A percentile compares a stretch with the other conserved stretches of the same genome.
Conservation (phyloP, 2,329 filamentous ascomycete species). For the Curvularia sp. region DNA sequence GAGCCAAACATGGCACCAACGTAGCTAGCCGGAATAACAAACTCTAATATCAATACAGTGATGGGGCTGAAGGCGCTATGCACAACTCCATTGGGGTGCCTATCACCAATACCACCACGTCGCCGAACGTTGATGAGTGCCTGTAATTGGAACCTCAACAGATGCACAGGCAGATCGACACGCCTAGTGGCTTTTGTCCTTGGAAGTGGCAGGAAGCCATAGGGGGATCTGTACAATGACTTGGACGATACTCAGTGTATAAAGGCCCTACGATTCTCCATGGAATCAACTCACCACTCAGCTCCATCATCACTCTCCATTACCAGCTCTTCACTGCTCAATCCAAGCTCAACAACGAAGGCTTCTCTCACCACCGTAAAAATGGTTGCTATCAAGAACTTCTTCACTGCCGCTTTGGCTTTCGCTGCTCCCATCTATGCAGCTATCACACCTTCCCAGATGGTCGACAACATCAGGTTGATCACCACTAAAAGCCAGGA, state of each 20-base stretch:
- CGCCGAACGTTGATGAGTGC: not conserved
- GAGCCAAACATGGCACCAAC: not conserved
- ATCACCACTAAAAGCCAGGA: constrained; percentile 21
- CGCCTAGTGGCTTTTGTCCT: not conserved
- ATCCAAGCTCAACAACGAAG: not conserved
- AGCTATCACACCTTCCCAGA: constrained; percentile 11
- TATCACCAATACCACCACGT: not conserved
- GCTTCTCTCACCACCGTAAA: constrained; percentile 7
- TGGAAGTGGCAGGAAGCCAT: not conserved
- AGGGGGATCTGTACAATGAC: not conserved
- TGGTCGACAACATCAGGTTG: constrained; percentile 17
- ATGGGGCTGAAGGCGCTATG: not conserved
- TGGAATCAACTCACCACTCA: constrained; percentile 10
- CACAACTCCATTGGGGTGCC: not conserved
- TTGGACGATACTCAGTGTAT: constrained; percentile 5
- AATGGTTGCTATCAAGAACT: constrained; percentile 28
- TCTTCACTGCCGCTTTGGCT: constrained; percentile 23
- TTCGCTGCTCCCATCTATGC: constrained; percentile 21
- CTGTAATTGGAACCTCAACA: constrained; percentile 9
- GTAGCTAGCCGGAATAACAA: not conserved
- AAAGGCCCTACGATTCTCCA: constrained; percentile 8
- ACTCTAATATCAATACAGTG: not conserved
- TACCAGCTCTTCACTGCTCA: not conserved
- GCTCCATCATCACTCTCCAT: constrained; percentile 13
- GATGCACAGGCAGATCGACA: constrained; percentile 9